A percentile compares a stretch with the other conserved stretches of the same genome.
phyloP scores from a whole-genome alignment of 768 basidiomycete genomes.

The Rhodotorula kratochvilovae region DNA sequence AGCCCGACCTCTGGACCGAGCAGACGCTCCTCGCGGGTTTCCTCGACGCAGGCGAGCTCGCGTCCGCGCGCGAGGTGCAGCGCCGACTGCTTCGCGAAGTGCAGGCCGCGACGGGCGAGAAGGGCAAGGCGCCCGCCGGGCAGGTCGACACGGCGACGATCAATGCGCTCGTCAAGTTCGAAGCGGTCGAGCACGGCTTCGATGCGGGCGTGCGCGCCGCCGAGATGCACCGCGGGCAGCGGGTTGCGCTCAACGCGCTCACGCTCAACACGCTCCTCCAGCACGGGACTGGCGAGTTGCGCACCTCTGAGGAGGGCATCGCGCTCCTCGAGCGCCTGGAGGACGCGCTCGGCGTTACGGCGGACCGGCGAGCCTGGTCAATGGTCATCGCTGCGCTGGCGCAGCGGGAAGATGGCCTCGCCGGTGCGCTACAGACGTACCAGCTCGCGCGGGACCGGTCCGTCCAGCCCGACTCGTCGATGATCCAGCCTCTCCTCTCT shows the following conservation, averaged over 20 bases:
- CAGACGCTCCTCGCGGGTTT: constrained; percentile 32
- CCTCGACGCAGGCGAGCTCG: constrained; percentile 26
- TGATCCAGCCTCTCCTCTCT: constrained; percentile 37
- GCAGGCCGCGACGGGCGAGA: background rate
- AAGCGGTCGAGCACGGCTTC: constrained; percentile 8
- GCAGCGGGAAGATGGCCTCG: background rate
- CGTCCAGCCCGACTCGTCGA: constrained; percentile 31
- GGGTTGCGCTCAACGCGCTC: constrained; percentile 4
- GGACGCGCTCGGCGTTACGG: background rate
- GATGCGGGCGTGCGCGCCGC: constrained; percentile 4
- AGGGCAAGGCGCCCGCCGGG: background rate
- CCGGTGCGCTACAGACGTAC: constrained; percentile 27
- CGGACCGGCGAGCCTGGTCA: constrained; percentile 25
- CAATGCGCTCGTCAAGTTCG: constrained; percentile 30
- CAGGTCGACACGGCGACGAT: constrained; percentile 10
- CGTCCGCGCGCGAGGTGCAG: constrained; percentile 14
- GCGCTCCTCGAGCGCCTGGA: constrained; percentile 23
- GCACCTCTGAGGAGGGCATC: constrained; percentile 5
- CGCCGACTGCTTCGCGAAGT: background rate
- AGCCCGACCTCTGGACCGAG: constrained; percentile 24
- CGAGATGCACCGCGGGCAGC: background rate
- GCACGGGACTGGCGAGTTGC: background rate
- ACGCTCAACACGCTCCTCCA: constrained; percentile 23
- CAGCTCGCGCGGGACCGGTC: constrained; percentile 32
- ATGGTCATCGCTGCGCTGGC: constrained; percentile 11